phyloP scores from a whole-genome alignment of 1,284 basidiomycete species.

The Hemileia vastatrix region DNA sequence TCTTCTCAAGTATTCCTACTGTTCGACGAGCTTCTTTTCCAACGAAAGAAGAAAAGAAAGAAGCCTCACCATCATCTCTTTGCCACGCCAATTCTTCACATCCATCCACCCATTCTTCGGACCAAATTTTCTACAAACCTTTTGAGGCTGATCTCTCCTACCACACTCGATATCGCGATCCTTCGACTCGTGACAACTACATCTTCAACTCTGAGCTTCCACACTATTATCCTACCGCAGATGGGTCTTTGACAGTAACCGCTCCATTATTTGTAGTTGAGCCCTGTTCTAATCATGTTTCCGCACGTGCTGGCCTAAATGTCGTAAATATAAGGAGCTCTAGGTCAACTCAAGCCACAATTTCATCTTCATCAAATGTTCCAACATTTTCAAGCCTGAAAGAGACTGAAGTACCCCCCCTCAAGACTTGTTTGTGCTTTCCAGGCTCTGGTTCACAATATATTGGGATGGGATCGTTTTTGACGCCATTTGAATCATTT shows the following conservation, averaged over 20 bases:
- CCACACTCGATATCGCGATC: conserved; percentile 28
- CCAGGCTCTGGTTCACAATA: conserved; percentile 40
- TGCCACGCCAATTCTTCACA: too few relatives aligned
- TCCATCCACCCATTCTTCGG: too few relatives aligned
- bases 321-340: conserved; percentile 21
- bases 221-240: conserved; percentile 3
- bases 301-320: conserved; percentile 16
- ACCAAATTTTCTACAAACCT: too few relatives aligned
- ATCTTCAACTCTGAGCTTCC: conserved; percentile 1
- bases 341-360: conserved; percentile 15
- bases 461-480: conserved; percentile 33
- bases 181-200: conserved; percentile 24
- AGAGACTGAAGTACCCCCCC: background rate
- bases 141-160: conserved; percentile 27
- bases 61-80: too few relatives aligned
- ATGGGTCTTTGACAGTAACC: background rate
- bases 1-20: too few relatives aligned
- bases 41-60: too few relatives aligned
- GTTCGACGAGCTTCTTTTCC: too few relatives aligned
- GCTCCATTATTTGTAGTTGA: conserved; percentile 2
- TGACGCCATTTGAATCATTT: conserved; percentile 12
- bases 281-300: conserved; percentile 6
- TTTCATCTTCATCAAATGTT: background rate
- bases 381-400: background rate
- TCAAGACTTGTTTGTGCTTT: conserved; percentile 30